phyloP scores from a whole-genome alignment of 345 rosid species.

The Excoecaria agallocha region DNA sequence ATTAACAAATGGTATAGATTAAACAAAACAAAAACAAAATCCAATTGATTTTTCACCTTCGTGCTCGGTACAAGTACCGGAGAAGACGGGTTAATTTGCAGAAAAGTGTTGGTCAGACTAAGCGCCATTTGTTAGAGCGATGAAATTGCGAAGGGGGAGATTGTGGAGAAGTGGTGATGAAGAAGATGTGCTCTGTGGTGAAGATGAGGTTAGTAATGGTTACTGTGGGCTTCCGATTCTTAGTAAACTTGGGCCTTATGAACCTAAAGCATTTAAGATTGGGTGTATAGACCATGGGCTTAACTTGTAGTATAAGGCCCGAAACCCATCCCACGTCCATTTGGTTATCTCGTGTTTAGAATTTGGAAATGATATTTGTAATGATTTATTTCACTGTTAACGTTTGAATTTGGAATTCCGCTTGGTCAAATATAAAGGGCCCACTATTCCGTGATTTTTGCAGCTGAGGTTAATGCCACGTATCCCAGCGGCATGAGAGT shows the following conservation, averaged over 20 bases:
- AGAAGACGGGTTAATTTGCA: conserved; percentile 49
- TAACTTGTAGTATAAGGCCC: background rate
- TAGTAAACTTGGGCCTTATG: too few relatives aligned
- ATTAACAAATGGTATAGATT: background rate
- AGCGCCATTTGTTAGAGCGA: conserved; percentile 47
- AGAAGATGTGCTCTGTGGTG: background rate
- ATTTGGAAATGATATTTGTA: too few relatives aligned
- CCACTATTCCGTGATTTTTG: too few relatives aligned
- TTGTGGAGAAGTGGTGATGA: background rate
- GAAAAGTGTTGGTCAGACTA: conserved; percentile 56
- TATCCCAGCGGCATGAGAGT: too few relatives aligned
- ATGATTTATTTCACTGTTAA: too few relatives aligned
- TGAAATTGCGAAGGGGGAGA: background rate
- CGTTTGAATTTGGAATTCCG: too few relatives aligned
- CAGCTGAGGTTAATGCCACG: too few relatives aligned
- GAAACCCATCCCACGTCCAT: too few relatives aligned
- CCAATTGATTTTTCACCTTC: conserved; percentile 35
- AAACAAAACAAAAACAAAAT: background rate
- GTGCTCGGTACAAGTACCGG: conserved; percentile 29
- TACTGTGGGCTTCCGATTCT: too few relatives aligned
- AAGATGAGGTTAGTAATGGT: too few relatives aligned
- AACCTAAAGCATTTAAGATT: background rate
- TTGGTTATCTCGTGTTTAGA: too few relatives aligned
- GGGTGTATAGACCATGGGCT: background rate
- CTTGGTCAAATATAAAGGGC: too few relatives aligned